Evolutionary conservation across 2,329 filamentous ascomycete genomes (phyloP).

Genomic region (Ophidiomyces ophidiicola): DNA sequence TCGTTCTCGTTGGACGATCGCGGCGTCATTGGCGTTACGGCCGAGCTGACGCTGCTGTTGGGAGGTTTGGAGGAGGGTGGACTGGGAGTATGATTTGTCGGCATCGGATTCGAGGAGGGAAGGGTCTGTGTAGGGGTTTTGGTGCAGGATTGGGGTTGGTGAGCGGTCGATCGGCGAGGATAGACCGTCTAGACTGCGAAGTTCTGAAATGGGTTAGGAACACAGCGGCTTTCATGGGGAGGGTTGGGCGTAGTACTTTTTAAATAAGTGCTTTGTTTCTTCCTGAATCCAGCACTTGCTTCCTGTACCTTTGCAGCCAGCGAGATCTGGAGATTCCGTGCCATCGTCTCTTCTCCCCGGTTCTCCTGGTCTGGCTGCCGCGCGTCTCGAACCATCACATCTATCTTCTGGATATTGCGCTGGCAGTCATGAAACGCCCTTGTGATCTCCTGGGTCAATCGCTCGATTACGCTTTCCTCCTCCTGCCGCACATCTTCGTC

Average conservation of each 20-base stretch:
- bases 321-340: conserved; percentile 86
- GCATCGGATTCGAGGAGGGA: conserved; percentile 87
- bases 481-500: conserved; percentile 79
- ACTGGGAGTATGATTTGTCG: conserved; percentile 83
- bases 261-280: conserved; percentile 92
- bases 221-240: not conserved
- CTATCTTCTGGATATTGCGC: conserved; percentile 73
- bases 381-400: conserved; percentile 72
- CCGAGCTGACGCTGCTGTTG: conserved; percentile 41
- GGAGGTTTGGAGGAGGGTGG: conserved; percentile 67
- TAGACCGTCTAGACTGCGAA: conserved; percentile 58
- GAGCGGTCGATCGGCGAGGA: conserved; percentile 40
- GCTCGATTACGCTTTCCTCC: conserved; percentile 84
- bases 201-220: conserved; percentile 40
- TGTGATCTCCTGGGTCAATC: conserved; percentile 80
- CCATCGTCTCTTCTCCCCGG: conserved; percentile 85
- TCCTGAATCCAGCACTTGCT: conserved; percentile 79
- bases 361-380: conserved; percentile 53
- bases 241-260: conserved; percentile 53
- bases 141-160: conserved; percentile 33
- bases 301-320: conserved; percentile 82
- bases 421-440: conserved; percentile 82
- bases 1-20: conserved; percentile 80
- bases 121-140: conserved; percentile 65
- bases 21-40: conserved; percentile 56